These are phyloP conservation scores for Leccinum barrowsii DNA, from an alignment of 768 basidiomycete species.

Conservation along the genomic window DNA sequence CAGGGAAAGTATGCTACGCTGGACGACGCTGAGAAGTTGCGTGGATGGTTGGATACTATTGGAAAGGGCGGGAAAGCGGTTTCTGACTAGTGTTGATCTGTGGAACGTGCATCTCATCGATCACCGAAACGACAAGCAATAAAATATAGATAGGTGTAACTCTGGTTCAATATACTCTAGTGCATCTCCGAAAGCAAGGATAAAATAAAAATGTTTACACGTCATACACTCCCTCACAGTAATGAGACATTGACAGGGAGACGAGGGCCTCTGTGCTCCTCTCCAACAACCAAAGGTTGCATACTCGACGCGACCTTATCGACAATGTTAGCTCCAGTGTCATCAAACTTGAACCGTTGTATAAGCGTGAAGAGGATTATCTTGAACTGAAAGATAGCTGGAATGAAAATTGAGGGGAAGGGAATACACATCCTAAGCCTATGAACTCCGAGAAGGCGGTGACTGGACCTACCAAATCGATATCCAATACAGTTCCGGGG, in stretches of 20 bases:
- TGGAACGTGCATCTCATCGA: background rate
- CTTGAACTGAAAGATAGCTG: conserved; percentile 7
- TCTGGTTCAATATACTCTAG: background rate
- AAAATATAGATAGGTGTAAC: background rate
- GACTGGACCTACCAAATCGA: background rate
- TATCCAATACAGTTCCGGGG: conserved; percentile 8
- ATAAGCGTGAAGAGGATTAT: conserved; percentile 2
- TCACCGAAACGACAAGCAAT: no score
- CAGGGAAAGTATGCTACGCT: conserved; percentile 4
- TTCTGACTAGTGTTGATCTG: background rate
- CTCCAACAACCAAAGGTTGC: conserved; percentile 7
- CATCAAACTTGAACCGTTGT: conserved; percentile 1
- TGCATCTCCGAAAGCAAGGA: background rate
- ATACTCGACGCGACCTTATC: conserved; percentile 3
- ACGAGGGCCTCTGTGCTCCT: conserved; percentile 2
- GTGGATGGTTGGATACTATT: background rate
- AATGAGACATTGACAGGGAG: conserved; percentile 1
- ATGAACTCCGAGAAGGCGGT: background rate
- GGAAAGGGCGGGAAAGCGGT: background rate
- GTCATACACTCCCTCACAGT: background rate
- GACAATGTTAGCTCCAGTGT: background rate
- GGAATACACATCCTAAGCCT: background rate
- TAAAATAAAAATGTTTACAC: background rate
- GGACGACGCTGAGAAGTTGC: conserved; percentile 9
- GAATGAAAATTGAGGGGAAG: no score